Conservation (phyloP, 2,329 filamentous ascomycete species). For the Seiridium unicorne region DNA sequence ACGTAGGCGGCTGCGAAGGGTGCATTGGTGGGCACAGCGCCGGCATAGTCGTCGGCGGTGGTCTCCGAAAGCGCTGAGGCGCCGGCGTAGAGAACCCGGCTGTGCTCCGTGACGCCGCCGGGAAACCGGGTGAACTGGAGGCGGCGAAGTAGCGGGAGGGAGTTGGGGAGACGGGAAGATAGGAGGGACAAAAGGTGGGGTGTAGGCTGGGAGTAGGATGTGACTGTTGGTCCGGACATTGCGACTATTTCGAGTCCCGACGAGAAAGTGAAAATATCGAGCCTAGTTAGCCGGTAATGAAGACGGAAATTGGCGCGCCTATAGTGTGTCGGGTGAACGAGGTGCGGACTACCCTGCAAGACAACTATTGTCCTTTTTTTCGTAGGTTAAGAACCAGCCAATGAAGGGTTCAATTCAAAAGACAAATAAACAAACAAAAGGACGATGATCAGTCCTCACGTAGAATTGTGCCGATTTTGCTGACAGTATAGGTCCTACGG, state of each 20-base stretch:
- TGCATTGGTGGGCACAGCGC: neutral
- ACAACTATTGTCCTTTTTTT: no score
- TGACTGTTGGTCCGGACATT: neutral
- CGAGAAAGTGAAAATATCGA: neutral
- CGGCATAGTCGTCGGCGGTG: constrained; percentile 5
- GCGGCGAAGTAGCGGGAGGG: constrained; percentile 60
- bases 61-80: constrained; percentile 11
- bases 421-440: no score
- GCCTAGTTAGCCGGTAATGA: no score
- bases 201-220: constrained; percentile 28
- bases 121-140: constrained; percentile 52
- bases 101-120: constrained; percentile 38
- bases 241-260: neutral
- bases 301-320: no score
- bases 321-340: no score
- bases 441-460: no score
- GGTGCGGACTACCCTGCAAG: no score
- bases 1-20: constrained; percentile 58
- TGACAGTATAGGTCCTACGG: no score
- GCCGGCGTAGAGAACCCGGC: constrained; percentile 39
- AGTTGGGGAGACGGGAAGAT: constrained; percentile 50
- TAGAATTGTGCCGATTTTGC: no score
- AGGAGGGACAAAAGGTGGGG: constrained; percentile 46
- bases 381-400: no score
- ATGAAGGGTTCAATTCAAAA: no score